Base-by-base conservation (phyloP, 441 rosid genomes). In the Populus trichocarpa region DNA sequence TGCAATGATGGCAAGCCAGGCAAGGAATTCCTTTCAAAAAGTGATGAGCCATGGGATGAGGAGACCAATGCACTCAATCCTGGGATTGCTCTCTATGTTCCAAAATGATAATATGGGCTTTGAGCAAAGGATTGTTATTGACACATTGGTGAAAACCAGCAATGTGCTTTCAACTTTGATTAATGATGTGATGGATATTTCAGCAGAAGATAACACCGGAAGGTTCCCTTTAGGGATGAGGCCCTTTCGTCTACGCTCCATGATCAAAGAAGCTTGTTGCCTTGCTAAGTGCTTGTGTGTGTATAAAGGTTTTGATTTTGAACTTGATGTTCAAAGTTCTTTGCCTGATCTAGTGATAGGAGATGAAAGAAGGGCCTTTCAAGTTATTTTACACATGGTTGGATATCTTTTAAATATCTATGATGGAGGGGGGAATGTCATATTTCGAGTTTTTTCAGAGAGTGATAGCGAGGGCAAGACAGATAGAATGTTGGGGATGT, bases 11-110 rank as follows among this genome's bases (percentile, higher is more conserved):
- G 99, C 99, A 16, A 96, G 93, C 80, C 91, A 88, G 79, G 97
- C 97, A 2, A 90, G 97, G 79, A 93, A 87, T 79, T 84, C 92
- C 14, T 91, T 96, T 76, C 98, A 90, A 84, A 96, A 89, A 83
- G 95, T 90, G 20, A 96, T 93, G 98, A 94, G 91, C 59, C 89
- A 94, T 82, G 97, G 98, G 28, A 88, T 94, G 93, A 96, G 93
- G 84, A 89, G 90, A 80, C 99, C 99, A 13, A 91, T 96, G 98
- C 98, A 93, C 82, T 90, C 98, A 0, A 81, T 94, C 63, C 83
- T 88, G 33, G 98, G 99, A 7, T 78, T 96, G 78, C 88, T 94
- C 64, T 96, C 99, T 5, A 83, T 96, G 86, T 80, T 93, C 84
- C 96, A 90, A n/a, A 90, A 86, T 75, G 97, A 86, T 73, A 88